Percentiles rank a stretch among this genome's conserved stretches.
Conservation (phyloP, 2,329 filamentous ascomycete species). For the Pseudogymnoascus sp. region DNA sequence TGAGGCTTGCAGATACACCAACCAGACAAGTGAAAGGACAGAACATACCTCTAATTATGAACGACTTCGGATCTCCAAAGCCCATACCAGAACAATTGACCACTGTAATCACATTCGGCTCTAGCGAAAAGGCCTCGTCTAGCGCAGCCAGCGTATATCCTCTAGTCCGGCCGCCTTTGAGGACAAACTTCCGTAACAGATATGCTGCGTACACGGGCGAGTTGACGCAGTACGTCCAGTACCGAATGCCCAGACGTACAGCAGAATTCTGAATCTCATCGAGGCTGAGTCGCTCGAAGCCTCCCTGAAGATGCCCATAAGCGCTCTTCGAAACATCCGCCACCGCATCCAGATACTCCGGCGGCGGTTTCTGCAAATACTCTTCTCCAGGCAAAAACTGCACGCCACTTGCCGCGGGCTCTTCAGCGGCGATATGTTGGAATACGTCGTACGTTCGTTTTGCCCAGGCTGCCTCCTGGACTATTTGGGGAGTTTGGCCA, state of each 20-base stretch:
- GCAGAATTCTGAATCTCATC: constrained; percentile 17
- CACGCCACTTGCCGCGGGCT: constrained; percentile 33
- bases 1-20: not conserved
- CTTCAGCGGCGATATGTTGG: constrained; percentile 29
- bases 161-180: constrained; percentile 31
- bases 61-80: constrained; percentile 35
- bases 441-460: constrained; percentile 34
- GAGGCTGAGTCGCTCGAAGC: not conserved
- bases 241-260: constrained; percentile 31
- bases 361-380: constrained; percentile 34
- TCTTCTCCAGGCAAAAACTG: constrained; percentile 34
- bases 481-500: constrained; percentile 30
- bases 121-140: constrained; percentile 34
- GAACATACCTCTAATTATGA: constrained; percentile 34
- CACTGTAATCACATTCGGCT: constrained; percentile 30
- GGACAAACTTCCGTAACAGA: constrained; percentile 34
- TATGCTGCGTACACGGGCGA: constrained; percentile 37
- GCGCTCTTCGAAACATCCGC: constrained; percentile 15
- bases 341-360: constrained; percentile 29
- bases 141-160: constrained; percentile 22
- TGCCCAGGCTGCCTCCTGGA: constrained; percentile 33
- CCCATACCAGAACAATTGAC: constrained; percentile 40
- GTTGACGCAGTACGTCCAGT: constrained; percentile 37
- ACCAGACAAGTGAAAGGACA: not conserved
- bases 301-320: not conserved